These are phyloP conservation scores for Ophiostoma piceae DNA, from an alignment of 2,329 filamentous ascomycete species.

Conservation along the genomic window DNA sequence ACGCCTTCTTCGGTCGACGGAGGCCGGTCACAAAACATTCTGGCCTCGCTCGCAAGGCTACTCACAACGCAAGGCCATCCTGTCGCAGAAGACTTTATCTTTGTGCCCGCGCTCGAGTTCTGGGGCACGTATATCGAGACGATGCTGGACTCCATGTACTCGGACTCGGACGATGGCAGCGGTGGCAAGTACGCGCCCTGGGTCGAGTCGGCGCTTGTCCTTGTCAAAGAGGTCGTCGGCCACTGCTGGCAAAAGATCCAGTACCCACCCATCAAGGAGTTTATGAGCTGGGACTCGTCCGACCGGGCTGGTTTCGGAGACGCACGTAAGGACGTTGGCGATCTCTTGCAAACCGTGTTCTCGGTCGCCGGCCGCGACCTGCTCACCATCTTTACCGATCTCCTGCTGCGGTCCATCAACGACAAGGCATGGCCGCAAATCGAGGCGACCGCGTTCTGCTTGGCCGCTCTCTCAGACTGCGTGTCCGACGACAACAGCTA, in stretches of 20 bases:
- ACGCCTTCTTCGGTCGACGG: constrained; percentile 52
- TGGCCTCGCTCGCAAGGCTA: constrained; percentile 59
- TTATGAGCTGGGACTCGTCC: constrained; percentile 63
- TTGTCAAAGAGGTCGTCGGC: constrained; percentile 60
- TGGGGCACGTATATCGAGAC: constrained; percentile 73
- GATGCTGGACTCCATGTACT: constrained; percentile 49
- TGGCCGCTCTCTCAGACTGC: constrained; percentile 63
- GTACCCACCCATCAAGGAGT: constrained; percentile 55
- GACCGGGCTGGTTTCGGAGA: constrained; percentile 64
- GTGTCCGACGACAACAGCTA: constrained; percentile 52
- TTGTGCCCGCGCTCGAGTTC: constrained; percentile 70
- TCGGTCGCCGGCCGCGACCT: constrained; percentile 53
- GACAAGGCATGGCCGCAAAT: constrained; percentile 53
- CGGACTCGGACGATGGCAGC: constrained; percentile 38
- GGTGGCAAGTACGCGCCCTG: constrained; percentile 40
- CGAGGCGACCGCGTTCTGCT: constrained; percentile 57
- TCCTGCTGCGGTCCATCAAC: constrained; percentile 48
- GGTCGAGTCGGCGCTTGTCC: constrained; percentile 53
- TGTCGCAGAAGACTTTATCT: constrained; percentile 68
- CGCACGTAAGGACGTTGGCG: constrained; percentile 72
- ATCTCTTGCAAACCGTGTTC: constrained; percentile 69
- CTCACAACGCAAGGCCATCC: constrained; percentile 61
- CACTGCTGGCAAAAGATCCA: constrained; percentile 64
- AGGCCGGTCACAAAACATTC: constrained; percentile 47
- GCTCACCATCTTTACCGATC: constrained; percentile 52